Evolutionary conservation across 2,329 filamentous ascomycete genomes (phyloP).

Genomic region (Sarocladium brachiariae): DNA sequence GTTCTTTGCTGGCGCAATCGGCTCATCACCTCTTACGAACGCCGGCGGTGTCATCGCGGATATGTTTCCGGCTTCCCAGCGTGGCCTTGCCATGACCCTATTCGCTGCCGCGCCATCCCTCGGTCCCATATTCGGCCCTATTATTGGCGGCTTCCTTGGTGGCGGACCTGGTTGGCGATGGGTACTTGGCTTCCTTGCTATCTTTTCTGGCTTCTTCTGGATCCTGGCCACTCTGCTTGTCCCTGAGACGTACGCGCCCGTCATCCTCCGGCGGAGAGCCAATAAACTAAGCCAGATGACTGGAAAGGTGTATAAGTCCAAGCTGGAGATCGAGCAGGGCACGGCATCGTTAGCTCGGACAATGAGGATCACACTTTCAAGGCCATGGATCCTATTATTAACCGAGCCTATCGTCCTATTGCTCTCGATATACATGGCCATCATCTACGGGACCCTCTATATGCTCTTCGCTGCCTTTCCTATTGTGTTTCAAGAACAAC

Average conservation of each 20-base stretch:
- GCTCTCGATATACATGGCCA: slow-evolving; percentile 51
- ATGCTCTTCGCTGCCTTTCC: slow-evolving; percentile 41
- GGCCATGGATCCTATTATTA: slow-evolving; percentile 56
- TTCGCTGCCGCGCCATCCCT: slow-evolving; percentile 57
- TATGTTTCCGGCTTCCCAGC: slow-evolving; percentile 44
- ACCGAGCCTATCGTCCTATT: slow-evolving; percentile 55
- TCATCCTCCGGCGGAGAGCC: slow-evolving; percentile 40
- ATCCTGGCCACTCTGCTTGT: slow-evolving; percentile 36
- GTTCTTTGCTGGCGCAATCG: slow-evolving; percentile 58
- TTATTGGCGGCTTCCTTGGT: slow-evolving; percentile 51
- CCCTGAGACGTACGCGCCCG: slow-evolving; percentile 48
- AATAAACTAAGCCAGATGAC: slow-evolving; percentile 36
- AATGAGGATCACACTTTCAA: slow-evolving; percentile 31
- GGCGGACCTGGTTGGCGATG: slow-evolving; percentile 51
- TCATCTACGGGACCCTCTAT: slow-evolving; percentile 40
- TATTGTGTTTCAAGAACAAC: slow-evolving; percentile 47
- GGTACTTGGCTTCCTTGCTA: slow-evolving; percentile 50
- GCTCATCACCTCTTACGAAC: slow-evolving; percentile 53
- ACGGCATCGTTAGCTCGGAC: neutral
- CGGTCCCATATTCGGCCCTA: slow-evolving; percentile 48
- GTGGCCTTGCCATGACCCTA: slow-evolving; percentile 52
- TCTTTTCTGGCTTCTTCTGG: slow-evolving; percentile 47
- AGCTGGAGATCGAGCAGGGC: neutral
- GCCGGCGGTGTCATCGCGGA: slow-evolving; percentile 55
- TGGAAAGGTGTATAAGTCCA: slow-evolving; percentile 37